Percentiles rank a stretch among this genome's conserved stretches.
phyloP scores from a whole-genome alignment of 148 eudicot genomes.

The Camellia sinensis region DNA sequence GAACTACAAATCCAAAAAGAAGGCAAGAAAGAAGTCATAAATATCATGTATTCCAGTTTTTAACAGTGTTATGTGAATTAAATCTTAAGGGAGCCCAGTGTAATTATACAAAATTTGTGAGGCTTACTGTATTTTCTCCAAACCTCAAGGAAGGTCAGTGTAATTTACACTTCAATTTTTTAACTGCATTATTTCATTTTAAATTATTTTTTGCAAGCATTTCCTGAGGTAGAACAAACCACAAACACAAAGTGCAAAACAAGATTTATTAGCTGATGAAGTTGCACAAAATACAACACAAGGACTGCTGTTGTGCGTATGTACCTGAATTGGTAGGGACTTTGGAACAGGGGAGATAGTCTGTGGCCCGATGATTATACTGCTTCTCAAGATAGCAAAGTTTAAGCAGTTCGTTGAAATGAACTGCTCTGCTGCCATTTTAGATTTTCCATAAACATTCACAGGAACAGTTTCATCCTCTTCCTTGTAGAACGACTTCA shows the following conservation, averaged over 20 bases:
- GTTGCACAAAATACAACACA: slow-evolving; percentile 11
- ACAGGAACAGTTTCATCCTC: slow-evolving; percentile 77
- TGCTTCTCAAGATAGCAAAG: slow-evolving; percentile 90
- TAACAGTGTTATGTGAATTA: no score
- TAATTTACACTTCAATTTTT: not conserved
- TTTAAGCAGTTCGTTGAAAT: slow-evolving; percentile 57
- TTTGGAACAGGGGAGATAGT: slow-evolving; percentile 76
- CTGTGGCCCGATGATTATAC: slow-evolving; percentile 89
- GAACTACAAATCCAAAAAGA: not conserved
- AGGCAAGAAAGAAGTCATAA: not conserved
- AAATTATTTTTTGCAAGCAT: not conserved
- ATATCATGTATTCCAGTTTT: not conserved
- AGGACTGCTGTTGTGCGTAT: slow-evolving; percentile 3
- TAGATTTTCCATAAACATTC: slow-evolving; percentile 81
- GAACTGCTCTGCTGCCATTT: slow-evolving; percentile 75
- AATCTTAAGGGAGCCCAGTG: no score
- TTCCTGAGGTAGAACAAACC: not conserved
- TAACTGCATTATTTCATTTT: not conserved
- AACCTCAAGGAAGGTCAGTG: no score
- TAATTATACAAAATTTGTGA: no score
- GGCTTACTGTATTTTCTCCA: no score
- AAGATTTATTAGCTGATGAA: not conserved
- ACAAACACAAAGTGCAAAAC: no score
- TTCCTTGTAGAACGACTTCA: slow-evolving; percentile 86
- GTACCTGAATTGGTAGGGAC: slow-evolving; percentile 92